Conservation (phyloP, 306 rosid genomes). For the Geum urbanum region DNA sequence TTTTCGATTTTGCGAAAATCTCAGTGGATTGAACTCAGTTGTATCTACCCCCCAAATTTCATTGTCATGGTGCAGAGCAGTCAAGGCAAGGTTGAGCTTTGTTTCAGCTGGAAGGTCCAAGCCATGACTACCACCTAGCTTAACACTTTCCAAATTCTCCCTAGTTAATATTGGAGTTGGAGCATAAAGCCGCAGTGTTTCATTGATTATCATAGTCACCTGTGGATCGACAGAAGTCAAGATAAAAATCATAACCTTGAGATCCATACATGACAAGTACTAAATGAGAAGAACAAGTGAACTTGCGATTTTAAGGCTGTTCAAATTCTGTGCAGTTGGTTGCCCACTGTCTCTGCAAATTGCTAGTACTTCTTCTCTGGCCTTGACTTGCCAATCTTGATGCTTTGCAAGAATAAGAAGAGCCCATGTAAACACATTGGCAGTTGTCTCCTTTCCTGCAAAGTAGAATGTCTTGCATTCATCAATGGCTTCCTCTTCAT, state of each 20-base stretch:
- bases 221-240: not conserved
- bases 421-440: conserved; percentile 64
- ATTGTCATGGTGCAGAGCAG: not conserved
- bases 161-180: not conserved
- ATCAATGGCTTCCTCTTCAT: conserved; percentile 40
- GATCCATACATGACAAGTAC: too few species aligned
- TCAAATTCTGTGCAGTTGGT: conserved; percentile 45
- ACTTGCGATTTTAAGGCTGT: conserved; percentile 62
- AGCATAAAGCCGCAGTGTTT: not conserved
- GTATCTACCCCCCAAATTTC: not conserved
- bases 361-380: conserved; percentile 53
- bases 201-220: not conserved
- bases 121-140: not conserved
- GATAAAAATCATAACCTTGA: too few species aligned
- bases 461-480: conserved; percentile 79
- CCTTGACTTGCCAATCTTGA: conserved; percentile 68
- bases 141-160: not conserved
- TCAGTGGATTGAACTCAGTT: conserved; percentile 48
- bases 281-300: too few species aligned
- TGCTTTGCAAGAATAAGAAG: conserved; percentile 54
- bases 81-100: not conserved
- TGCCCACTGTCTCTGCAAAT: conserved; percentile 25
- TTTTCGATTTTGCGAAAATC: conserved; percentile 54
- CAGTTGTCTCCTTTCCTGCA: conserved; percentile 76
- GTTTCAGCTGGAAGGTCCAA: not conserved